Conservation (phyloP, 2,329 filamentous ascomycete species). For the Curvularia verruculosa region DNA sequence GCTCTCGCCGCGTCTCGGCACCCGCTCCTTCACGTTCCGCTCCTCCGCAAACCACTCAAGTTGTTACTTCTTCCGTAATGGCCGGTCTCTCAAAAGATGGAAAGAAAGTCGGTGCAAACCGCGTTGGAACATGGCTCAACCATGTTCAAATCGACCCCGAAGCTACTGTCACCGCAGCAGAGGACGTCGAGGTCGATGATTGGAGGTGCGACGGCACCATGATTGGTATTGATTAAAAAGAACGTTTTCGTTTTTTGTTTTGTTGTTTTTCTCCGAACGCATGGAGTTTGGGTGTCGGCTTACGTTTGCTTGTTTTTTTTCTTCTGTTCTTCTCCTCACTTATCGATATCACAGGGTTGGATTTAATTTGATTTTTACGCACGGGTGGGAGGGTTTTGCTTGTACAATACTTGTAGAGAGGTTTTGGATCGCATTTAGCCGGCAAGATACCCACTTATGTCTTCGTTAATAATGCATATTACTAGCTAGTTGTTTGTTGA, state of each 20-base stretch:
- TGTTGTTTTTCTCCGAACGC: background rate
- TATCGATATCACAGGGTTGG: too few relatives aligned
- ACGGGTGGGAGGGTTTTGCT: slow-evolving; percentile 1
- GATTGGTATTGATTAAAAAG: slow-evolving; percentile 42
- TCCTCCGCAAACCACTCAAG: slow-evolving; percentile 13
- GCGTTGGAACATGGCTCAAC: slow-evolving; percentile 49
- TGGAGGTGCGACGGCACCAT: slow-evolving; percentile 46
- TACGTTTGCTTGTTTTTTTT: background rate
- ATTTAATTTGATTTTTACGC: background rate
- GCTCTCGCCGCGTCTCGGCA: slow-evolving; percentile 31
- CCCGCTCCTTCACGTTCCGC: slow-evolving; percentile 15
- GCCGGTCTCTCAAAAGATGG: slow-evolving; percentile 48
- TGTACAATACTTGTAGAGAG: slow-evolving; percentile 18
- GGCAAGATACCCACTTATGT: slow-evolving; percentile 21
- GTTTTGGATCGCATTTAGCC: slow-evolving; percentile 22
- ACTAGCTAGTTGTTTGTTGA: slow-evolving; percentile 4
- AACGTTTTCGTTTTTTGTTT: too few relatives aligned
- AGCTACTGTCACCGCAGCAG: slow-evolving; percentile 41
- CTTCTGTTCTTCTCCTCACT: too few relatives aligned
- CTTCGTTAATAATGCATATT: slow-evolving; percentile 14
- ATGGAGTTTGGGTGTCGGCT: slow-evolving; percentile 16
- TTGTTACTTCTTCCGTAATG: slow-evolving; percentile 40
- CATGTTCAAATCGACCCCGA: slow-evolving; percentile 47
- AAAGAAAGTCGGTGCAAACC: slow-evolving; percentile 42
- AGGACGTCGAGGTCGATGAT: slow-evolving; percentile 45